phyloP scores from a whole-genome alignment of 306 rosid species.

The Cicer yamashitae region DNA sequence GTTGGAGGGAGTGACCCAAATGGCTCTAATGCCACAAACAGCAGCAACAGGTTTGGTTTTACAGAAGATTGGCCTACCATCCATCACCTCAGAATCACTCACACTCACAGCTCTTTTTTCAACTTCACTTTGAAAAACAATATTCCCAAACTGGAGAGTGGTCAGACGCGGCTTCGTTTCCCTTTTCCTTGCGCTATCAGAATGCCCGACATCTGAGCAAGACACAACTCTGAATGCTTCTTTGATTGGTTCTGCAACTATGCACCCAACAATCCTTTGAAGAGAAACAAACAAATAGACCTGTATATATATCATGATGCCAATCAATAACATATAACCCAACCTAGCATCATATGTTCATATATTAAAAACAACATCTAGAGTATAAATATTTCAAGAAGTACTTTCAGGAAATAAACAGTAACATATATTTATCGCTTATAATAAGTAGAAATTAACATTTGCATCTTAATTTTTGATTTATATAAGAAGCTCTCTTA shows the following conservation, averaged over 20 bases:
- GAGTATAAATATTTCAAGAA: too few species aligned
- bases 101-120: conserved; percentile 41
- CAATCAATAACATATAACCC: neutral
- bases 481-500: too few species aligned
- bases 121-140: conserved; percentile 72
- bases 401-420: too few species aligned
- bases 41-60: conserved; percentile 63
- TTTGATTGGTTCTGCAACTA: conserved; percentile 62
- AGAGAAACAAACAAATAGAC: conserved; percentile 66
- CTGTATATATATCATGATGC: conserved; percentile 46
- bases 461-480: too few species aligned
- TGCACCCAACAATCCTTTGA: conserved; percentile 58
- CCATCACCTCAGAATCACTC: conserved; percentile 48
- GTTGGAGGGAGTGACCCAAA: conserved; percentile 83
- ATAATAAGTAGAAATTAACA: too few species aligned
- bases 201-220: too few species aligned
- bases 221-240: conserved; percentile 52
- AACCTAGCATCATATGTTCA: neutral
- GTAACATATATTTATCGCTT: too few species aligned
- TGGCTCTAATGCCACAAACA: conserved; percentile 78
- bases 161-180: conserved; percentile 42
- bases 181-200: conserved; percentile 38
- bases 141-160: conserved; percentile 70
- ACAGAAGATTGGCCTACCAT: conserved; percentile 62
- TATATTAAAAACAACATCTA: too few species aligned